Evolutionary conservation across 768 basidiomycete species (phyloP).

Genomic region (Hortiboletus flavorubellus): DNA sequence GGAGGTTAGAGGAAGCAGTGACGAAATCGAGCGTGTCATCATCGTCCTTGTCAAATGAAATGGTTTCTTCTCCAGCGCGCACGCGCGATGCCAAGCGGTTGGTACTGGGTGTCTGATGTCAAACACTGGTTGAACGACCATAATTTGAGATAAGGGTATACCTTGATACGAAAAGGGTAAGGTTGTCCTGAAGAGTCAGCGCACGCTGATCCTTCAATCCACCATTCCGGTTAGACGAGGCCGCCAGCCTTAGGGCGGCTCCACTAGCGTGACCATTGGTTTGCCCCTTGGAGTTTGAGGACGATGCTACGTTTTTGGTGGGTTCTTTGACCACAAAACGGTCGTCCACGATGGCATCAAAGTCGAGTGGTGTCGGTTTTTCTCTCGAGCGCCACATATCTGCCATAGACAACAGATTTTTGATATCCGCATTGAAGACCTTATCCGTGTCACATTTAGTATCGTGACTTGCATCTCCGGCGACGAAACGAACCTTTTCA

Average conservation of each 20-base stretch:
- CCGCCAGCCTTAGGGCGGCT: background rate
- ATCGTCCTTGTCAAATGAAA: slow-evolving; percentile 97
- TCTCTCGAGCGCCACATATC: slow-evolving; percentile 96
- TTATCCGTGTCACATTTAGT: slow-evolving; percentile 28
- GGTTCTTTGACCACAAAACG: slow-evolving; percentile 48
- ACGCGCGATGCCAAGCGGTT: slow-evolving; percentile 71
- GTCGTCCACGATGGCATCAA: slow-evolving; percentile 66
- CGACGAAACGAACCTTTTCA: slow-evolving; percentile 60
- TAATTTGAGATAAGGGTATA: slow-evolving; percentile 28
- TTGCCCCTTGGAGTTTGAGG: slow-evolving; percentile 17
- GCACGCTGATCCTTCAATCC: slow-evolving; percentile 80
- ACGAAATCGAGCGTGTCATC: slow-evolving; percentile 97
- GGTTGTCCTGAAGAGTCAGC: slow-evolving; percentile 74
- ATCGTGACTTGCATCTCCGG: background rate
- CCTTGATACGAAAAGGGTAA: slow-evolving; percentile 85
- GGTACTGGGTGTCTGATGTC: slow-evolving; percentile 48
- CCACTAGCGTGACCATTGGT: slow-evolving; percentile 29
- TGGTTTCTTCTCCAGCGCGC: slow-evolving; percentile 60
- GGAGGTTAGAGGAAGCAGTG: slow-evolving; percentile 89
- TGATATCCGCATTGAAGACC: slow-evolving; percentile 89
- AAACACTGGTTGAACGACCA: background rate
- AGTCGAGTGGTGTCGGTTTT: slow-evolving; percentile 83
- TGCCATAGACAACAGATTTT: slow-evolving; percentile 84
- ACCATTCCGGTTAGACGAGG: slow-evolving; percentile 14
- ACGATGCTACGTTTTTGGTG: slow-evolving; percentile 9